Base-by-base conservation (phyloP, 805 yeast genomes). In the Torulaspora indica region DNA sequence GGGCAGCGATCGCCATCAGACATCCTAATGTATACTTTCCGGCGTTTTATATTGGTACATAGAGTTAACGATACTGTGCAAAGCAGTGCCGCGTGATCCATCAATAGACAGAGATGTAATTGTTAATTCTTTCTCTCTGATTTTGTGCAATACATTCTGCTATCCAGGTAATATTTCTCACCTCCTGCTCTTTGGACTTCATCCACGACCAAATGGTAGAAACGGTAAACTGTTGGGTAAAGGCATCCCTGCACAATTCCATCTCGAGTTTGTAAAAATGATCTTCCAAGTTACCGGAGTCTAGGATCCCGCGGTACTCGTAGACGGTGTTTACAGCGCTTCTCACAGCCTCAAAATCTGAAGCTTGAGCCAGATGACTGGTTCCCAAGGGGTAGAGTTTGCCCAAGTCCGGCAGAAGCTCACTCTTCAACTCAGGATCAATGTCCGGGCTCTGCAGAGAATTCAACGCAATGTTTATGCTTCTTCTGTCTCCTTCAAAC, bases 71-170 rank as follows among this genome's bases (percentile, higher is more conserved):
- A 15, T 9, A 4, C 18, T 31, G 15, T 31, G 18, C 15, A 31
- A 30, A 17, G 15, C 12, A 15, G n/a, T 18, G 14, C 8, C 10
- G 4, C 3, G 14, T 31, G 17, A n/a, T 14, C 15, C 22, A 27
- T 58, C 71, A 89, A 56, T 82, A 88, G 32, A 91, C 96, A 35
- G 95, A 73, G 48, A 95, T 89, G 65, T 89, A 95, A 66, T 86
- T 87, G 57, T 84, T 82, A 54, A 93, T 87, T 66, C 96, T 79
- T 63, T 87, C 95, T 71, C 89, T 87, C 74, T 93, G 99, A 64
- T 89, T 90, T 68, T 95, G 98, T 25, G 98, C 96, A 71, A 93
- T 93, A 73, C 99, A 93, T 71, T 93, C 99, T 39, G 98, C 96
- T 45, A 93, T 91, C 99, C 99, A 93, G n/a, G 98, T 88, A 54